Evolutionary conservation across 331 rosid species (phyloP).

Genomic region (Saraca asoca): DNA sequence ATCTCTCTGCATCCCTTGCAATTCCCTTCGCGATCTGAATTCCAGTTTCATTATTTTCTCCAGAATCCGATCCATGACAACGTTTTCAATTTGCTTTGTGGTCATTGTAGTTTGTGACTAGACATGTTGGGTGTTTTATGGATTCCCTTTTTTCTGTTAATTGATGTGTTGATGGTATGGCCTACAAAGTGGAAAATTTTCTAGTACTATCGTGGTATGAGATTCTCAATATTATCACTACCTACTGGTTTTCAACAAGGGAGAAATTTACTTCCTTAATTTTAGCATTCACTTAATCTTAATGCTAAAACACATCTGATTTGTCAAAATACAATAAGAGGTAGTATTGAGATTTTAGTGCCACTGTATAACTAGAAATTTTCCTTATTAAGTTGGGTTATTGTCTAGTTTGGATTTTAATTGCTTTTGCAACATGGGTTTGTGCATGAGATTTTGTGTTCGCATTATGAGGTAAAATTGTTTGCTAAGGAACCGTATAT

Average conservation of each 20-base stretch:
- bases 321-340: too few species aligned
- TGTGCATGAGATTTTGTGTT: background rate
- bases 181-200: too few species aligned
- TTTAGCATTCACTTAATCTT: too few species aligned
- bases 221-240: too few species aligned
- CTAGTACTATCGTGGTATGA: too few species aligned
- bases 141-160: background rate
- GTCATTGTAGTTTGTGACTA: background rate
- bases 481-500: too few species aligned
- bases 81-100: background rate
- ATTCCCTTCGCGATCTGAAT: conserved; percentile 30
- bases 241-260: too few species aligned
- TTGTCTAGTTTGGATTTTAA: conserved; percentile 37
- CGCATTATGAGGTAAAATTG: conserved; percentile 12
- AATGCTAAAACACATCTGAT: too few species aligned
- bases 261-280: too few species aligned
- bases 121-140: background rate
- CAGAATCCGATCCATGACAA: background rate
- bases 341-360: too few species aligned
- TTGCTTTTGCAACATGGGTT: conserved; percentile 26
- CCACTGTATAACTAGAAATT: too few species aligned
- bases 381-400: background rate
- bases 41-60: background rate
- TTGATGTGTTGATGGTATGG: background rate
- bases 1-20: background rate